phyloP scores from a whole-genome alignment of 306 rosid genomes.

The Pterocarpus santalinus region DNA sequence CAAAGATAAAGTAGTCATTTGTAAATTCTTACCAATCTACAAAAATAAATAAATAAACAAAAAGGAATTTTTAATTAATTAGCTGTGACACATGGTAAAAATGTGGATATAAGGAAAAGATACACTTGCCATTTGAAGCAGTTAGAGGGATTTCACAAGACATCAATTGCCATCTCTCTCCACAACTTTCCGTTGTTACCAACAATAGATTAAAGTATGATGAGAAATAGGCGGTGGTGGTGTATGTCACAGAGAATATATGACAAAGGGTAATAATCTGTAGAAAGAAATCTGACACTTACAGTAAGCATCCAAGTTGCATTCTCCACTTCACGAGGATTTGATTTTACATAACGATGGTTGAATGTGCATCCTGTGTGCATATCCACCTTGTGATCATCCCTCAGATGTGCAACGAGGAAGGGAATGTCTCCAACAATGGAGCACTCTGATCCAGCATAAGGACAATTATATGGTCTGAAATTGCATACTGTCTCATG shows the following conservation, averaged over 20 bases:
- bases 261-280: background rate
- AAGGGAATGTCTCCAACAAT: conserved; percentile 82
- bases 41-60: too few relatives aligned
- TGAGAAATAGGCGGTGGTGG: background rate
- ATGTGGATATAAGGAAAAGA: background rate
- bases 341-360: conserved; percentile 92
- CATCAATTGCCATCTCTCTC: conserved; percentile 1
- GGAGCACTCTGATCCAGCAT: conserved; percentile 90
- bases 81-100: background rate
- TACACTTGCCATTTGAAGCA: background rate
- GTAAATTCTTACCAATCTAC: background rate
- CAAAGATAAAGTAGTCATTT: background rate
- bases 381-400: conserved; percentile 94
- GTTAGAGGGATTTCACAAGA: background rate
- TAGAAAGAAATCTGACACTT: conserved; percentile 44
- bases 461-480: conserved; percentile 90
- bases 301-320: conserved; percentile 98
- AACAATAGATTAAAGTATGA: background rate
- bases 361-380: conserved; percentile 93
- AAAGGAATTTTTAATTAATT: background rate
- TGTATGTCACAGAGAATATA: conserved; percentile 4
- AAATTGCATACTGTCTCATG: conserved; percentile 84
- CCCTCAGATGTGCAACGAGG: conserved; percentile 84
- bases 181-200: background rate
- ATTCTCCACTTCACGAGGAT: conserved; percentile 94